Evolutionary conservation across 1,139 yeast genomes (phyloP).

Genomic region (Candida mesenterica): DNA sequence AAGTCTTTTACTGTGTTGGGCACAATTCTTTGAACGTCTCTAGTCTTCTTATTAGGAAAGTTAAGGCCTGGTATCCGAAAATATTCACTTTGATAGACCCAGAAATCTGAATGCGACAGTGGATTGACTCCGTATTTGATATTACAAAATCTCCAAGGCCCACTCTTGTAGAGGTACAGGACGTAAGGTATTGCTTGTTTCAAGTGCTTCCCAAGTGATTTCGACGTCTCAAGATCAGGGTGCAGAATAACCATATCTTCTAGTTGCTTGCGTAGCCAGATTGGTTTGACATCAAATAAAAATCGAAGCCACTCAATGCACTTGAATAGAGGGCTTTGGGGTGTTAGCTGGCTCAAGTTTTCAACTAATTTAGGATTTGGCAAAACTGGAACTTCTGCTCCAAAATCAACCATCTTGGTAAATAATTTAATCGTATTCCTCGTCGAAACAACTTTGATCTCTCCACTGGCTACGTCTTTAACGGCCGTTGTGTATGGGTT

Average conservation of each 20-base stretch:
- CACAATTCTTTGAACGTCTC: conserved; percentile 11
- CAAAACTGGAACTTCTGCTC: conserved; percentile 26
- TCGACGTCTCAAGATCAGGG: conserved; percentile 35
- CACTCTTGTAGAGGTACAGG: conserved; percentile 75
- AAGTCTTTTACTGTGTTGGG: conserved; percentile 17
- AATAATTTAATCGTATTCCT: conserved; percentile 42
- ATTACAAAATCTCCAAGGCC: conserved; percentile 95
- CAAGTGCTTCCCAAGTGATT: conserved; percentile 45
- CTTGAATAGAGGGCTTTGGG: conserved; percentile 30
- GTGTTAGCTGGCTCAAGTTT: conserved; percentile 29
- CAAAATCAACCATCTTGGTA: conserved; percentile 43
- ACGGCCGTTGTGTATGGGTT: conserved; percentile 52
- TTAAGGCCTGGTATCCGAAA: conserved; percentile 55
- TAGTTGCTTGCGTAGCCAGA: conserved; percentile 83
- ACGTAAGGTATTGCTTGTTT: conserved; percentile 83
- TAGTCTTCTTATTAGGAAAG: conserved; percentile 11
- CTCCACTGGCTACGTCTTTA: conserved; percentile 66
- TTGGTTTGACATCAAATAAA: conserved; percentile 69
- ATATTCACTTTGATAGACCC: conserved; percentile 80
- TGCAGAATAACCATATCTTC: conserved; percentile 43
- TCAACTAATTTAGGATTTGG: conserved; percentile 40
- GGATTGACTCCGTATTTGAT: conserved; percentile 83
- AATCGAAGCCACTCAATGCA: conserved; percentile 54
- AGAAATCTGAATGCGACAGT: conserved; percentile 48
- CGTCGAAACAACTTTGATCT: conserved; percentile 39